These are phyloP conservation scores for Irpex lacteus DNA, from an alignment of 1,284 basidiomycete genomes.

Conservation along the genomic window DNA sequence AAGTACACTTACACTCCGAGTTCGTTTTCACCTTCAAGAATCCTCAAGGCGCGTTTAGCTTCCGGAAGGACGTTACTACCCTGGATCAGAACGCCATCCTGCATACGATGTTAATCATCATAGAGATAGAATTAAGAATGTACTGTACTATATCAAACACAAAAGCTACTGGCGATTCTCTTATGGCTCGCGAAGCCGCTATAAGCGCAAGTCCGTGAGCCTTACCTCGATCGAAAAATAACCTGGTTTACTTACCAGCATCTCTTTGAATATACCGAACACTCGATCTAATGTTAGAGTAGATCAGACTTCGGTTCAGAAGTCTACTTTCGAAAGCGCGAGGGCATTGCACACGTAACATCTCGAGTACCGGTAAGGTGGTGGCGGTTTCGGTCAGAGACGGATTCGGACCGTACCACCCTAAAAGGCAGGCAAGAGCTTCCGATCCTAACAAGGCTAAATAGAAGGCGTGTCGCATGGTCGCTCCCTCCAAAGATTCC, in stretches of 20 bases:
- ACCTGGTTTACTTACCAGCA: not conserved
- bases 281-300: not conserved
- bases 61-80: conserved; percentile 76
- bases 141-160: conserved; percentile 43
- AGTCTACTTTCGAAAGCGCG: not conserved
- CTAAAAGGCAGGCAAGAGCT: not conserved
- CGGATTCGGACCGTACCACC: not conserved
- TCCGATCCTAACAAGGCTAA: not conserved
- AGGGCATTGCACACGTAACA: not conserved
- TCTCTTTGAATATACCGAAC: not conserved
- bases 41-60: conserved; percentile 71
- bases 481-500: too few species aligned
- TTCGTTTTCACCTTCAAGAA: conserved; percentile 76
- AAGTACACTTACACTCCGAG: conserved; percentile 51
- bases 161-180: conserved; percentile 34
- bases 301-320: not conserved
- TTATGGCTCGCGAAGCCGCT: not conserved
- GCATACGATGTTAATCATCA: not conserved
- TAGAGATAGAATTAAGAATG: not conserved
- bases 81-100: conserved; percentile 93
- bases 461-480: not conserved
- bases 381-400: not conserved
- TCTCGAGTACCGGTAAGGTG: not conserved
- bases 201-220: not conserved
- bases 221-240: not conserved